Conservation (phyloP, 306 rosid species). For the Fragaria ananassa region DNA sequence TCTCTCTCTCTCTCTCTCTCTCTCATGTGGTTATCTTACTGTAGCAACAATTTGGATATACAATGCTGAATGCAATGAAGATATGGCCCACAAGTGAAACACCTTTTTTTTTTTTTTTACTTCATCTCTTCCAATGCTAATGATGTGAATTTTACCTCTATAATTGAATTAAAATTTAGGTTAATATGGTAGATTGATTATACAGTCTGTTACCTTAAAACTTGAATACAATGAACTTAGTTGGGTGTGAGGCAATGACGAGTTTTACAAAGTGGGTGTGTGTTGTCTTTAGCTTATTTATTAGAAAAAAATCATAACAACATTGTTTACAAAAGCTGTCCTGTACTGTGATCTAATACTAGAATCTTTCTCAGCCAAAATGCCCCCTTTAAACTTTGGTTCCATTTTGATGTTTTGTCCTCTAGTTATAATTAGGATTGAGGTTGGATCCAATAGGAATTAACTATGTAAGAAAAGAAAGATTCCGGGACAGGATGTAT, state of each 20-base stretch:
- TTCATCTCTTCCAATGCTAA: too few species aligned
- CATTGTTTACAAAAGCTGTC: conserved; percentile 28
- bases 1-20: conserved; percentile 1
- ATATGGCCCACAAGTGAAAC: not conserved
- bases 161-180: not conserved
- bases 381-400: not conserved
- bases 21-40: not conserved
- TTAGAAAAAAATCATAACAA: conserved; percentile 8
- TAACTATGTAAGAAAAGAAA: not conserved
- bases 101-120: too few species aligned
- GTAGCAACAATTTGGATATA: not conserved
- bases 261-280: conserved; percentile 22
- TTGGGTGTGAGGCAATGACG: conserved; percentile 23
- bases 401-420: conserved; percentile 4
- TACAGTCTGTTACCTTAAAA: not conserved
- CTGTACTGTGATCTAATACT: conserved; percentile 23
- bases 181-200: not conserved
- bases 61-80: not conserved
- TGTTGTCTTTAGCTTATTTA: conserved; percentile 30
- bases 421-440: not conserved
- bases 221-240: not conserved
- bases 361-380: conserved; percentile 39
- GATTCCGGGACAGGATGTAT: not conserved
- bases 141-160: not conserved
- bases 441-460: not conserved